Percentiles rank a stretch among this genome's conserved stretches.
These are phyloP conservation scores for Castanea crenata DNA, from an alignment of 306 rosid genomes.

Conservation along the genomic window DNA sequence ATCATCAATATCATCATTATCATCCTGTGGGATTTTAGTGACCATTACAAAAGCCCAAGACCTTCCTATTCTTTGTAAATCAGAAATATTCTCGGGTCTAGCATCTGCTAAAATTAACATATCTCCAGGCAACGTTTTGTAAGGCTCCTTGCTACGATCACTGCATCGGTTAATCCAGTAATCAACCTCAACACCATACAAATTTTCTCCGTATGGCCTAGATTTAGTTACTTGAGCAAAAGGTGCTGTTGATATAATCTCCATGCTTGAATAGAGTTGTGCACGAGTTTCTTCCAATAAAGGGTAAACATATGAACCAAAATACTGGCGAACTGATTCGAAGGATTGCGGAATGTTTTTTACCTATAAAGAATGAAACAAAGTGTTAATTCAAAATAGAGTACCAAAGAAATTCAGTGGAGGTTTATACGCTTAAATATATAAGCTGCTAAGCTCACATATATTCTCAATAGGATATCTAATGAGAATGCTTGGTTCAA, in stretches of 20 bases:
- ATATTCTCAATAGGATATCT: no score
- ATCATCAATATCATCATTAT: background rate
- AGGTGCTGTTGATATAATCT: conserved; percentile 41
- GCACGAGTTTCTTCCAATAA: conserved; percentile 72
- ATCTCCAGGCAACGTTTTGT: conserved; percentile 67
- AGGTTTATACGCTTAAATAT: background rate
- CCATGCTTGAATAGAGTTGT: conserved; percentile 51
- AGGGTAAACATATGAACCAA: conserved; percentile 44
- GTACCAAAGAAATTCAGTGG: background rate
- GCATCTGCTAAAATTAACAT: conserved; percentile 54
- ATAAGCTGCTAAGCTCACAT: no score
- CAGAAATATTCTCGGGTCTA: conserved; percentile 43
- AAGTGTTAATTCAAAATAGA: background rate
- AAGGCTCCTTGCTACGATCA: conserved; percentile 49
- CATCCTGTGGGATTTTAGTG: conserved; percentile 29
- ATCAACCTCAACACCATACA: conserved; percentile 40
- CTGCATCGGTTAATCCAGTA: conserved; percentile 50
- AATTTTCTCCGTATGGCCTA: background rate
- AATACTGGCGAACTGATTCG: conserved; percentile 37
- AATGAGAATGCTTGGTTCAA: no score
- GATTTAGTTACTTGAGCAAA: conserved; percentile 43
- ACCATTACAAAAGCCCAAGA: conserved; percentile 55
- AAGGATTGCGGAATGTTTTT: conserved; percentile 42
- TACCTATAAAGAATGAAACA: conserved; percentile 36
- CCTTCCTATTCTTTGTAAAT: conserved; percentile 48